Percentiles rank a stretch among this genome's conserved stretches.
Conservation (phyloP, 1,139 yeast genomes). For the Wickerhamomyces sp. region DNA sequence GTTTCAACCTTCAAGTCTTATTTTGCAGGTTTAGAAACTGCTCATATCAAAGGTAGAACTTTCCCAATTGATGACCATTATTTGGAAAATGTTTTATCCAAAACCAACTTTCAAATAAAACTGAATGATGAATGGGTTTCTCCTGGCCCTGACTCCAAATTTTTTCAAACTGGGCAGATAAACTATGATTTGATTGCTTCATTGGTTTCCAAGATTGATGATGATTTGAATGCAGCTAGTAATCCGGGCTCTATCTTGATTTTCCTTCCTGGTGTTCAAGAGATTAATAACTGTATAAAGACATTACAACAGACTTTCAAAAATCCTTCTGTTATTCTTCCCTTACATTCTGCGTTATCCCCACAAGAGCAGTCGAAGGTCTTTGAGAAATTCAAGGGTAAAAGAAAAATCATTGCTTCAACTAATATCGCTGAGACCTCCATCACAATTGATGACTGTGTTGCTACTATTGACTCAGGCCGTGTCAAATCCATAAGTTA, state of each 20-base stretch:
- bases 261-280: conserved; percentile 88
- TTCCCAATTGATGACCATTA: conserved; percentile 80
- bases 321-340: conserved; percentile 42
- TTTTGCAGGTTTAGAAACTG: conserved; percentile 43
- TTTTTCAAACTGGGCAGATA: conserved; percentile 59
- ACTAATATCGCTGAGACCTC: conserved; percentile 90
- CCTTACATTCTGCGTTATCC: conserved; percentile 82
- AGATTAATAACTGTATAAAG: conserved; percentile 59
- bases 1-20: conserved; percentile 61
- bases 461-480: conserved; percentile 86
- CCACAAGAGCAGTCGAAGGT: conserved; percentile 80
- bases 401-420: conserved; percentile 79
- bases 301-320: conserved; percentile 19
- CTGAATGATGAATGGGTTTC: conserved; percentile 30
- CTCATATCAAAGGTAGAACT: conserved; percentile 89
- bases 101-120: conserved; percentile 47
- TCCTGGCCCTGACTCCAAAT: conserved; percentile 61
- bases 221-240: conserved; percentile 33
- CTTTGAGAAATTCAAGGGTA: conserved; percentile 51
- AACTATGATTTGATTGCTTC: conserved; percentile 68
- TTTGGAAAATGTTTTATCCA: conserved; percentile 57
- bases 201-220: conserved; percentile 50
- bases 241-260: conserved; percentile 73
- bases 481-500: conserved; percentile 74
- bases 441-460: conserved; percentile 90